Percentiles rank a stretch among this genome's conserved stretches.
These are phyloP conservation scores for Leucocoprinus gongylophorus DNA, from an alignment of 1,284 basidiomycete genomes.

Conservation along the genomic window DNA sequence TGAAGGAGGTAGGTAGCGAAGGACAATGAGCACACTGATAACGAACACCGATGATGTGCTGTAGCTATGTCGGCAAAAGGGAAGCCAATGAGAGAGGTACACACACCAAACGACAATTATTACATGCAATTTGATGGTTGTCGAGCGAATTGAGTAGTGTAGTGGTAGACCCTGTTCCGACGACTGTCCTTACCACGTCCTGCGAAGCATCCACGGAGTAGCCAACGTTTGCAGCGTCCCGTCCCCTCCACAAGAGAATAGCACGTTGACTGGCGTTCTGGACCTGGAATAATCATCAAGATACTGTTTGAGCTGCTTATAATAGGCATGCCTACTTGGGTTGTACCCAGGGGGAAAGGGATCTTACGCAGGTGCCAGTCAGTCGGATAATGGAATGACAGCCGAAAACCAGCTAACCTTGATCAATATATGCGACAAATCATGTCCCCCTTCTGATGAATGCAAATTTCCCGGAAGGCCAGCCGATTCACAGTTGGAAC, in stretches of 20 bases:
- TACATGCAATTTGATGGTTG: constrained; percentile 55
- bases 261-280: constrained; percentile 70
- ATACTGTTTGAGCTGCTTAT: background rate
- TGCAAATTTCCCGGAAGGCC: constrained; percentile 76
- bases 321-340: constrained; percentile 42
- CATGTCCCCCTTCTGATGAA: constrained; percentile 66
- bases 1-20: constrained; percentile 54
- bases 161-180: constrained; percentile 38
- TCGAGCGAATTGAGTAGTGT: constrained; percentile 28
- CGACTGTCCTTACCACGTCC: constrained; percentile 56
- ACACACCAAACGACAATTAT: constrained; percentile 51
- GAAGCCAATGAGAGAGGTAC: background rate
- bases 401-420: constrained; percentile 48
- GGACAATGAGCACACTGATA: constrained; percentile 77
- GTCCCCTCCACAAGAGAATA: constrained; percentile 66
- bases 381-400: constrained; percentile 5
- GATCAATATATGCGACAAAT: constrained; percentile 84
- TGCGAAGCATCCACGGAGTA: constrained; percentile 46
- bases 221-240: constrained; percentile 59
- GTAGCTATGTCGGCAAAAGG: background rate
- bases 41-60: constrained; percentile 63
- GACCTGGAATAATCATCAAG: constrained; percentile 25
- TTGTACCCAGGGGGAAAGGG: constrained; percentile 69
- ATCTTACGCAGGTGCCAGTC: constrained; percentile 43
- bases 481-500: constrained; percentile 82